Conservation (phyloP, 495 filamentous ascomycete genomes). For the Pseudoneurospora amorphoporcata region DNA sequence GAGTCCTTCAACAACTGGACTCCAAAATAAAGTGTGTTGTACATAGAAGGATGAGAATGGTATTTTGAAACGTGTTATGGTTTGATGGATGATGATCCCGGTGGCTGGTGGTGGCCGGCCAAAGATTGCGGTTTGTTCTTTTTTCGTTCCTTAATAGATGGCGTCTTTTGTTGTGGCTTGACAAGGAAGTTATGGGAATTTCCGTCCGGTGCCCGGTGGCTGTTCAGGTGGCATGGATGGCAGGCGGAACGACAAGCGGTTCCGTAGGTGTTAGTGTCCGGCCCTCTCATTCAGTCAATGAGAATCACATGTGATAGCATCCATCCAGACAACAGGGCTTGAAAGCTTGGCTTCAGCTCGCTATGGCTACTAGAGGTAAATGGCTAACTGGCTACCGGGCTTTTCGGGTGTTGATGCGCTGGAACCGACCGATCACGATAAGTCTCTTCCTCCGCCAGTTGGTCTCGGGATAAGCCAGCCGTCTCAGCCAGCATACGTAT, state of each 20-base stretch:
- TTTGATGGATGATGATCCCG: background rate
- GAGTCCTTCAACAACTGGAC: no score
- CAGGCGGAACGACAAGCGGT: background rate
- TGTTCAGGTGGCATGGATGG: background rate
- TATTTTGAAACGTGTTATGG: background rate
- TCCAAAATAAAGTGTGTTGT: no score
- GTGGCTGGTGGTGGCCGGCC: background rate
- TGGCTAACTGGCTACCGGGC: background rate
- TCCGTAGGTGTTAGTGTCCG: background rate
- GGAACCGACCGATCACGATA: background rate
- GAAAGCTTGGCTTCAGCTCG: background rate
- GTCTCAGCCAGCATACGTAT: background rate
- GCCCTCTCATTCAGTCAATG: background rate
- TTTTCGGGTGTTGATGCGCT: background rate
- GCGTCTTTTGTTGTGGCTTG: background rate
- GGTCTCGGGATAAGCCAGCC: background rate
- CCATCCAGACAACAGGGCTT: background rate
- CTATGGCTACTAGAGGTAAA: background rate
- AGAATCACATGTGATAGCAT: background rate
- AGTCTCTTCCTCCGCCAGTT: background rate
- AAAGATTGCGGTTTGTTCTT: background rate
- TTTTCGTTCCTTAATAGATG: background rate
- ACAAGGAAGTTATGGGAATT: background rate
- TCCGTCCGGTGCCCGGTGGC: background rate
- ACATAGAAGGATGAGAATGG: background rate